Base-by-base conservation (phyloP, 2,329 filamentous ascomycete species). In the Didymella arachidicola region DNA sequence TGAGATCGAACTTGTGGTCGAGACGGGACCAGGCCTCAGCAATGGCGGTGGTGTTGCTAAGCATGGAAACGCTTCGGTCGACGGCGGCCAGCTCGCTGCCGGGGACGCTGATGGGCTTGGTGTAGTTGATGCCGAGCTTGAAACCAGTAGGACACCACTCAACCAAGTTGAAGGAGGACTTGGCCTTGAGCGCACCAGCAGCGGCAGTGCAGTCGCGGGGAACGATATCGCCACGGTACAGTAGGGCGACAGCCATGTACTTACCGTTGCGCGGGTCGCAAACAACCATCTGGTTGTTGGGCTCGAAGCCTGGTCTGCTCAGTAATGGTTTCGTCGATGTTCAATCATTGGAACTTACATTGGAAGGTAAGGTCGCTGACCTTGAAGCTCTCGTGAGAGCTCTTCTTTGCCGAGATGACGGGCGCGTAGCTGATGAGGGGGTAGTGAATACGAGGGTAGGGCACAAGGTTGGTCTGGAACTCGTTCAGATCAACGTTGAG, bases 41-140 rank as follows among this genome's bases (percentile, higher is more conserved):
- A 66, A 90, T 90, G 73, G 88, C 88, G 26, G 88, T 90, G 57
- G 88, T 90, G 83, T 90, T 90, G 82, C 87, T 89, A 71, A 90
- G 82, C 88, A 90, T 90, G 62, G 87, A 86, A 69, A 98, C 94
- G 81, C 94, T 94, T 76, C 95, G 94, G 87, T 95, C 92, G 80
- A 98, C 94, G 84, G 96, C 93, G 81, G 95, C 94, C 64, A 98
- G 88, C 79, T 98, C 95, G 76, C 94, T 94, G 81, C 97, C 96
- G 73, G 93, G 95, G 58, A 97, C 93, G 82, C 92, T 91, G 84
- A 96, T 88, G 70, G 94, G 95, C 78, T 77, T 78, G 87, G 82
- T 89, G 82, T 88, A 89, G 83, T 89, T 89, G 83, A 90, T 90
- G 69, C 88, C 88, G 59, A 90, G 82, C 84, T 90, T 90, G 84